Evolutionary conservation across 805 yeast genomes (phyloP).

Genomic region (Grigorovia transvaalensis): DNA sequence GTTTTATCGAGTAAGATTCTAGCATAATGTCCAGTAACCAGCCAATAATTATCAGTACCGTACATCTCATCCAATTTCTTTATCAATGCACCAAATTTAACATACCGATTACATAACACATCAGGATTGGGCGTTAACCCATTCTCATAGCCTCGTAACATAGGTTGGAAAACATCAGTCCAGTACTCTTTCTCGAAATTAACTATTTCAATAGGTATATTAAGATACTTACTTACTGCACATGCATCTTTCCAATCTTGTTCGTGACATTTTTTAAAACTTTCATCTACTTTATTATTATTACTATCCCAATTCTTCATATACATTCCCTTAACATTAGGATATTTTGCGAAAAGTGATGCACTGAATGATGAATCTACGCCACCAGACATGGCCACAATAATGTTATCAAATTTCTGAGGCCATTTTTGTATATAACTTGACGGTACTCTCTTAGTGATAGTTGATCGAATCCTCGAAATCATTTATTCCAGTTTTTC

Average conservation of each 20-base stretch:
- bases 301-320: constrained; percentile 83
- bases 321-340: constrained; percentile 68
- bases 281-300: constrained; percentile 15
- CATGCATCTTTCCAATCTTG: constrained; percentile 82
- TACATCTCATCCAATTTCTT: constrained; percentile 39
- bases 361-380: constrained; percentile 93
- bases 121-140: constrained; percentile 96
- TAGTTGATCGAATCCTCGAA: neutral
- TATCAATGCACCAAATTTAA: constrained; percentile 76
- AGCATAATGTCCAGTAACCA: constrained; percentile 83
- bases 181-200: constrained; percentile 89
- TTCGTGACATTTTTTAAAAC: constrained; percentile 51
- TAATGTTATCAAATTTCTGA: constrained; percentile 42
- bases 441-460: constrained; percentile 1
- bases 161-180: constrained; percentile 85
- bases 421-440: constrained; percentile 29
- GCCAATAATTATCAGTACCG: constrained; percentile 51
- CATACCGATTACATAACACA: constrained; percentile 70
- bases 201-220: constrained; percentile 63
- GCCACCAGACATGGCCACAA: constrained; percentile 93
- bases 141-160: constrained; percentile 57
- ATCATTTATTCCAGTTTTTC: neutral
- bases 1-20: constrained; percentile 34
- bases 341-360: constrained; percentile 46
- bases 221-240: constrained; percentile 46